Conservation (phyloP, 164 flowering plant species). For the Stephania cephalantha region DNA sequence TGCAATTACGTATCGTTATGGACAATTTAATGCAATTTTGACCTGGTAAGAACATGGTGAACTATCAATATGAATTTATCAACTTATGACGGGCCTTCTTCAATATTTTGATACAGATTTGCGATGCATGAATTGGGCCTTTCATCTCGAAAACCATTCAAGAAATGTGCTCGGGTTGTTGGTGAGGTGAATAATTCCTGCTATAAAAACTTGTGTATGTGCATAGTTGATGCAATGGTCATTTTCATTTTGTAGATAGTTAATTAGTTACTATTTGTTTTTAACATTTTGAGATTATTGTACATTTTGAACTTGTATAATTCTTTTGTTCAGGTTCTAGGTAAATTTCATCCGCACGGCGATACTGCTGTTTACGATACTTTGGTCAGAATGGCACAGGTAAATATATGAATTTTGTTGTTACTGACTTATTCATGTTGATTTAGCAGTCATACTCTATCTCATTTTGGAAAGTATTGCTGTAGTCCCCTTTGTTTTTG, state of each 20-base stretch:
- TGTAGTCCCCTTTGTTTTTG: background rate
- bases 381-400: constrained; percentile 98
- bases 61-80: background rate
- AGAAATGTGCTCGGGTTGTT: constrained; percentile 96
- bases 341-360: constrained; percentile 98
- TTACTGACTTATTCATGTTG: background rate
- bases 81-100: background rate
- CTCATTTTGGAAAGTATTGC: background rate
- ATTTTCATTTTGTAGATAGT: too few species aligned
- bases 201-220: background rate
- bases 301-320: background rate
- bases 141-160: constrained; percentile 82
- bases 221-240: background rate
- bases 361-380: constrained; percentile 94
- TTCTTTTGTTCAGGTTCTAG: constrained; percentile 59
- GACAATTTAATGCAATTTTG: background rate
- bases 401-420: constrained; percentile 18
- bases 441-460: background rate
- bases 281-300: background rate
- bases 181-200: constrained; percentile 54
- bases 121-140: constrained; percentile 98
- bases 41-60: background rate
- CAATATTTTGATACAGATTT: constrained; percentile 43
- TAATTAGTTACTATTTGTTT: constrained; percentile 6
- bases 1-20: background rate